A percentile compares a stretch with the other conserved stretches of the same genome.
Conservation (phyloP, 495 filamentous ascomycete species). For the Lepidopterella palustris region DNA sequence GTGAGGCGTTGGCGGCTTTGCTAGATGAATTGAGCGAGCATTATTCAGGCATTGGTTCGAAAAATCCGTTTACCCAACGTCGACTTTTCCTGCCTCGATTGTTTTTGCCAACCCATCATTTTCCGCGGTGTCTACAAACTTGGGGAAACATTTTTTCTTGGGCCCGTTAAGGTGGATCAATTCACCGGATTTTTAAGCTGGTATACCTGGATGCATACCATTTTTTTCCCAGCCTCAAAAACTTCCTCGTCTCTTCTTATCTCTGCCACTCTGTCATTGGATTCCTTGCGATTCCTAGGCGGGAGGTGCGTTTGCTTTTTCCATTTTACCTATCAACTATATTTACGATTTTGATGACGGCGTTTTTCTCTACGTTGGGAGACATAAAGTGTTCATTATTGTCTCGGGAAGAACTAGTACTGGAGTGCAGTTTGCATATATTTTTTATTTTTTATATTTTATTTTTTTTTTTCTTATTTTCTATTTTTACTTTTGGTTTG, state of each 20-base stretch:
- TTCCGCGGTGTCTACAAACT: not conserved
- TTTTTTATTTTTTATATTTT: too few species aligned
- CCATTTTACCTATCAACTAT: not conserved
- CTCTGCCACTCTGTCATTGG: not conserved
- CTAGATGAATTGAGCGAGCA: conserved; percentile 3
- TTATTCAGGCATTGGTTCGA: conserved; percentile 7
- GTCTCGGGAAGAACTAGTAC: conserved; percentile 1
- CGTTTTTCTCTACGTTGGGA: not conserved
- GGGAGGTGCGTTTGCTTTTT: not conserved
- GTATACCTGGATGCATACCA: not conserved
- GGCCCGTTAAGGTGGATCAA: not conserved
- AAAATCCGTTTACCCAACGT: not conserved
- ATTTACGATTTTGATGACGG: conserved; percentile 1
- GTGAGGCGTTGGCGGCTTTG: conserved; percentile 20
- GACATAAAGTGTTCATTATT: too few species aligned
- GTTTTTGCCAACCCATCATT: not conserved
- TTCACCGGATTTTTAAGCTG: not conserved
- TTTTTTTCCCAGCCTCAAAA: not conserved
- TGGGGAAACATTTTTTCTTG: too few species aligned
- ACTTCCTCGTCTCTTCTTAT: not conserved
- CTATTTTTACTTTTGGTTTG: not conserved
- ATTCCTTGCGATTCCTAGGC: not conserved
- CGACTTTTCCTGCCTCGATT: not conserved
- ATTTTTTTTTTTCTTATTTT: too few species aligned
- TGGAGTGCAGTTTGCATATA: too few species aligned